These are phyloP conservation scores for Colletotrichum sidae DNA, from an alignment of 2,329 filamentous ascomycete genomes.

Conservation along the genomic window DNA sequence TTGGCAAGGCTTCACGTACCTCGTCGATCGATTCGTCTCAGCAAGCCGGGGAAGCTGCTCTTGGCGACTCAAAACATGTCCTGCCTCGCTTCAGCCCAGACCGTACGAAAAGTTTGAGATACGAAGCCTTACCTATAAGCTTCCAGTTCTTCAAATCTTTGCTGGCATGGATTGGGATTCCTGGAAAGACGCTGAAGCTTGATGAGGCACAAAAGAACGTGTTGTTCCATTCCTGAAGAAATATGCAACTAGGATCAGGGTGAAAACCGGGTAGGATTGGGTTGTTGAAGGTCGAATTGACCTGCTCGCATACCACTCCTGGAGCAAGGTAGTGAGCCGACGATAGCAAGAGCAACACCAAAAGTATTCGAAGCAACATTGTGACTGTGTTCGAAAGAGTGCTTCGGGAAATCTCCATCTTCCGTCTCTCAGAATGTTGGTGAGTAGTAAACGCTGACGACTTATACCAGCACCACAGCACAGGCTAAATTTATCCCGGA, in stretches of 20 bases:
- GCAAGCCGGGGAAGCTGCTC: slow-evolving; percentile 52
- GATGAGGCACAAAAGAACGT: slow-evolving; percentile 64
- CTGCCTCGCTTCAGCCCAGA: slow-evolving; percentile 36
- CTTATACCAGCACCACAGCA: not conserved
- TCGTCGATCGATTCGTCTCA: slow-evolving; percentile 25
- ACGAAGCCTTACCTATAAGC: slow-evolving; percentile 39
- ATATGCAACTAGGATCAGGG: slow-evolving; percentile 59
- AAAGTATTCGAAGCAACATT: too few relatives aligned
- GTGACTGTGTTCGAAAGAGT: too few relatives aligned
- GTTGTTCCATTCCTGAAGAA: slow-evolving; percentile 50
- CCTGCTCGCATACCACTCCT: too few relatives aligned
- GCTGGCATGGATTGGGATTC: slow-evolving; percentile 64
- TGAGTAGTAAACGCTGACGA: too few relatives aligned
- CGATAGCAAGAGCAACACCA: too few relatives aligned
- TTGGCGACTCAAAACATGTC: slow-evolving; percentile 54
- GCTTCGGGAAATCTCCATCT: too few relatives aligned
- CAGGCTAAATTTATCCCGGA: not conserved
- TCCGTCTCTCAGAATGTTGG: too few relatives aligned
- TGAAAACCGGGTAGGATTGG: slow-evolving; percentile 63
- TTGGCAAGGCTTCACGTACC: not conserved
- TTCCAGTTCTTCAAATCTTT: slow-evolving; percentile 63
- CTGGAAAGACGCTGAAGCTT: slow-evolving; percentile 64
- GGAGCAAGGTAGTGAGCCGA: too few relatives aligned
- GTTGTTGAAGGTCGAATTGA: slow-evolving; percentile 49
- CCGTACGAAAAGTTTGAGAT: not conserved